Evolutionary conservation across 2,329 filamentous ascomycete species (phyloP), one percentile per base, ranked within the genome.

Genomic region (Phialemonium atrogriseum): DNA sequence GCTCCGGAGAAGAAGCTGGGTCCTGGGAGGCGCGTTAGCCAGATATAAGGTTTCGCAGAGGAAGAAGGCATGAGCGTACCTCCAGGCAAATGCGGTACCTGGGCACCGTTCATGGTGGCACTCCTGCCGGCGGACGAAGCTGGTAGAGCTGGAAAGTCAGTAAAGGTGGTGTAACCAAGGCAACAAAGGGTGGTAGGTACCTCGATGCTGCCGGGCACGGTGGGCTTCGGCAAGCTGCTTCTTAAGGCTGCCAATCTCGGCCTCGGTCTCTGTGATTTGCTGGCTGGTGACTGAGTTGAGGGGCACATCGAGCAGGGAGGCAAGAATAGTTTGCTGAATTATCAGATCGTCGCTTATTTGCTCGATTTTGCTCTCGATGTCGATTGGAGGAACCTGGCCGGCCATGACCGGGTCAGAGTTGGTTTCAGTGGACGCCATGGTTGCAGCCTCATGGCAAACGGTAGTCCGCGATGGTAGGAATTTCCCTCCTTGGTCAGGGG

Each of bases 271-370:
- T 21, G 49, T 50, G 18, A 55, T 48, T 8, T 39, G 31, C 17
- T 40, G 30, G 10, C 42, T 30, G 10, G 45, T 45, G n/a, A 36
- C 37, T 12, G 32, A 36, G 12, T 51, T 38, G 8, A 43, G 27
- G 4, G 49, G 43, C 3, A 44, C 34, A 26, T 56, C 50, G 23
- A 46, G 42, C n/a, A 70, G 53, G 2, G 64, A 68, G 7, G 45
- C 40, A 4, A 70, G 49, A 13, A 70, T 53, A 30, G 61, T 59
- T 27, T 50, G 50, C 36, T 66, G 58, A 13, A 66, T 51, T 19
- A 43, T 50, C 37, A 70, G 46, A 34, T 68, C 63, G 28, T 65
- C 59, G 12, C 40, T 41, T 13, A 67, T 41, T 12, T 45, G 47
- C 27, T 50, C 10, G 27, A 28, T 28, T n/a, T n/a, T n/a, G n/a